phyloP scores from a whole-genome alignment of 208 protist species.

The Trypanosoma mega region DNA sequence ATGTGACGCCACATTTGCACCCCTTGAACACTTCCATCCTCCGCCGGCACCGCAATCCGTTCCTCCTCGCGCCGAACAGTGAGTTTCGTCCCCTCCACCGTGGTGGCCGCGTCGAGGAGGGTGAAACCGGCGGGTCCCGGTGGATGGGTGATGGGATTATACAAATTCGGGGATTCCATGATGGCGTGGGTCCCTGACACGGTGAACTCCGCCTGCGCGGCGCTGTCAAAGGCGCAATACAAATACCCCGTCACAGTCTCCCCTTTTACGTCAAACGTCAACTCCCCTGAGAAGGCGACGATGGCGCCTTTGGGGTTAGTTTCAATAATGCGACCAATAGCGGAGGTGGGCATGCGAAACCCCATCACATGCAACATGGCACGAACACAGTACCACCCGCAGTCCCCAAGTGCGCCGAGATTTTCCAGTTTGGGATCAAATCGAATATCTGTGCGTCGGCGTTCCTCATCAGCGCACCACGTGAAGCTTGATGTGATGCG shows the following conservation, averaged over 20 bases:
- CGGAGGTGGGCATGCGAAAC: constrained; percentile 2
- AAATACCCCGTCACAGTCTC: constrained; percentile 21
- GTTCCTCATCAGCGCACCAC: background rate
- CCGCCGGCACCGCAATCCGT: constrained; percentile 34
- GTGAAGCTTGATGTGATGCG: background rate
- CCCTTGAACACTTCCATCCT: constrained; percentile 44
- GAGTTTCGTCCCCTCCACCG: constrained; percentile 12
- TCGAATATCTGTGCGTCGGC: background rate
- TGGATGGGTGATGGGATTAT: constrained; percentile 27
- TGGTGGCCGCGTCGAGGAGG: constrained; percentile 24
- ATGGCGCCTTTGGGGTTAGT: constrained; percentile 5
- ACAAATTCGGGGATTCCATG: constrained; percentile 38
- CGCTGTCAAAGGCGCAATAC: constrained; percentile 26
- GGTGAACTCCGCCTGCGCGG: constrained; percentile 32
- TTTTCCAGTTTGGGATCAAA: constrained; percentile 12
- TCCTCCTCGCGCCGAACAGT: constrained; percentile 27
- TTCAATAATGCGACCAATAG: constrained; percentile 7
- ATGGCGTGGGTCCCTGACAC: constrained; percentile 39
- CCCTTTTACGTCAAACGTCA: constrained; percentile 7
- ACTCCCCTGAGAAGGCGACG: background rate
- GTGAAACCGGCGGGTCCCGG: constrained; percentile 24
- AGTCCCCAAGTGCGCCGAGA: constrained; percentile 12
- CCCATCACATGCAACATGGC: constrained; percentile 3
- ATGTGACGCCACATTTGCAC: constrained; percentile 63
- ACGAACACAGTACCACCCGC: constrained; percentile 13